Percentiles rank a stretch among this genome's conserved stretches.
phyloP scores from a whole-genome alignment of 805 yeast species.

The Kuraishia molischiana region DNA sequence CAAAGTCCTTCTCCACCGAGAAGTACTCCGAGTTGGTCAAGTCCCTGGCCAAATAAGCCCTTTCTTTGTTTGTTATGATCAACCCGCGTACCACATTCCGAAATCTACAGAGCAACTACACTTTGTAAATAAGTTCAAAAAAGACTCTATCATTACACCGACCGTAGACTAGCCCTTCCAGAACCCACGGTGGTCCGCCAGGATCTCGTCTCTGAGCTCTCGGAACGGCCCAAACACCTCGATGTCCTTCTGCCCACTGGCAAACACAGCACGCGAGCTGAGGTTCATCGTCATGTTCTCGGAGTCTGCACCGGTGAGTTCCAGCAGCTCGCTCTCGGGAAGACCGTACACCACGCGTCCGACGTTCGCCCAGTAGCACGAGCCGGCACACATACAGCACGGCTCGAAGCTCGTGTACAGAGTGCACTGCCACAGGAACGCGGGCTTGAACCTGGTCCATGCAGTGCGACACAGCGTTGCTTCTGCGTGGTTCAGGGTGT shows the following conservation, averaged over 20 bases:
- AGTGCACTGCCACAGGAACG: constrained; percentile 17
- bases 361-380: constrained; percentile 18
- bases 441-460: constrained; percentile 10
- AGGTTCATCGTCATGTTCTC: constrained; percentile 18
- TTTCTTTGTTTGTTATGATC: not conserved
- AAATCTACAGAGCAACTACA: too few species aligned
- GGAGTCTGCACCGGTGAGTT: constrained; percentile 13
- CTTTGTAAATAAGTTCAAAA: too few species aligned
- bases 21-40: constrained; percentile 77
- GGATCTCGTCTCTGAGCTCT: constrained; percentile 11
- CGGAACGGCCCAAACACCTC: constrained; percentile 16
- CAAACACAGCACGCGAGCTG: constrained; percentile 11
- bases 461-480: constrained; percentile 14
- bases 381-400: constrained; percentile 20
- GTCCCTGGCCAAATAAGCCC: constrained; percentile 13
- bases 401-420: constrained; percentile 21
- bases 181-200: constrained; percentile 14
- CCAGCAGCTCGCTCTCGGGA: constrained; percentile 11
- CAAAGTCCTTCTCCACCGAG: constrained; percentile 89
- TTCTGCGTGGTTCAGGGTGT: constrained; percentile 21
- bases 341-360: constrained; percentile 18
- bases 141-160: too few species aligned
- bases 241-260: constrained; percentile 17
- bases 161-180: constrained; percentile 8
- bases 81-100: too few species aligned